A percentile compares a stretch with the other conserved stretches of the same genome.
These are phyloP conservation scores for Ophiostoma himal-ulmi DNA, from an alignment of 2,329 filamentous ascomycete genomes.

Conservation along the genomic window DNA sequence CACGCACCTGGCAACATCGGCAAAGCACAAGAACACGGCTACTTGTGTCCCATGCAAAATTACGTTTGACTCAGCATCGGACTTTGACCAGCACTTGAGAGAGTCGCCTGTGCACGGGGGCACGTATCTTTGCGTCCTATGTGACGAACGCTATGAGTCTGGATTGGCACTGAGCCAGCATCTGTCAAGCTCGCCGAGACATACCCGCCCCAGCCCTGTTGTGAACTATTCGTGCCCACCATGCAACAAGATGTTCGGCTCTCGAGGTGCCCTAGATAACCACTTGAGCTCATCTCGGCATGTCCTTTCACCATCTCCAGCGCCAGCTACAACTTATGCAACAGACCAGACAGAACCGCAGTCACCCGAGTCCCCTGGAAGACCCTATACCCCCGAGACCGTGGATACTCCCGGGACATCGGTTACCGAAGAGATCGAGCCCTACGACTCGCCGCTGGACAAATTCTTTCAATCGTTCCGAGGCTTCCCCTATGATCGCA, in stretches of 20 bases:
- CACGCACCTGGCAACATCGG: neutral
- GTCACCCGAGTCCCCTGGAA: neutral
- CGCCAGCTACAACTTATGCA: neutral
- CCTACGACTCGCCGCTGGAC: neutral
- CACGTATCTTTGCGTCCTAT: neutral
- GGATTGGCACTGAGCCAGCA: neutral
- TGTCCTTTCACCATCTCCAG: neutral
- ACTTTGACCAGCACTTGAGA: neutral
- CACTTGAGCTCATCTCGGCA: neutral
- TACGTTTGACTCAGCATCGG: too few relatives aligned
- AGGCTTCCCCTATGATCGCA: neutral
- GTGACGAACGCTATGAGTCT: neutral
- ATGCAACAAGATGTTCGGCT: neutral
- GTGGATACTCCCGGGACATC: neutral
- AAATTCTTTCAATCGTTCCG: neutral
- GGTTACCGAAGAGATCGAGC: neutral
- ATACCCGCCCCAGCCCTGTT: neutral
- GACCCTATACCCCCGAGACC: neutral
- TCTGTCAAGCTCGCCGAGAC: neutral
- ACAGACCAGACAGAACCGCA: neutral
- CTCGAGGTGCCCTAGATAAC: neutral
- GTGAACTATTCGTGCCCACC: neutral
- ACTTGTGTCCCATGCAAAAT: too few relatives aligned
- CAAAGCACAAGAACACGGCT: too few relatives aligned
- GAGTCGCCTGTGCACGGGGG: neutral